Conservation (phyloP, 176 grass and related monocot species). For the Canna indica region DNA sequence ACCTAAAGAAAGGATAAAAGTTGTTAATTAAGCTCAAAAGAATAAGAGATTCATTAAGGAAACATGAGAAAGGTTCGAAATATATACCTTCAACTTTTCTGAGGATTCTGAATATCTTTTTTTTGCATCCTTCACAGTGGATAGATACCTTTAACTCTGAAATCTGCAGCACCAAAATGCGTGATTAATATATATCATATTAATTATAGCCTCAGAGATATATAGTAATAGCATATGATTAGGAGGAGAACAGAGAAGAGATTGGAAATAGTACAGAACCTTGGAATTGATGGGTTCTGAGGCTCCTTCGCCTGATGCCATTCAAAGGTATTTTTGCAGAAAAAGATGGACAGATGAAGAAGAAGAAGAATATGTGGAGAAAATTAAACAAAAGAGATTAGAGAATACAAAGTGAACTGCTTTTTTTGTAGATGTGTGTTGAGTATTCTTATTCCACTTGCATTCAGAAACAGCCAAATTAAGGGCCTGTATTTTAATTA, state of each 20-base stretch:
- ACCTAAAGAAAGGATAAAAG: neutral
- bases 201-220: too few species aligned
- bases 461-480: too few species aligned
- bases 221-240: too few species aligned
- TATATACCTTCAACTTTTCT: neutral
- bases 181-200: neutral
- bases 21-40: neutral
- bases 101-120: neutral
- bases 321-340: neutral
- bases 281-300: neutral
- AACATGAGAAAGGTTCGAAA: neutral
- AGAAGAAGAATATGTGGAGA: neutral
- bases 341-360: neutral
- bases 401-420: neutral
- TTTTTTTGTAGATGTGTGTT: too few species aligned
- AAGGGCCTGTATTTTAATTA: too few species aligned
- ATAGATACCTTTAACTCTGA: constrained; percentile 4
- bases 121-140: constrained; percentile 20
- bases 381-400: neutral
- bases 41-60: too few species aligned
- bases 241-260: neutral
- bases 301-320: neutral
- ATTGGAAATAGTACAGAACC: neutral
- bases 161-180: neutral
- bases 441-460: too few species aligned